Base-by-base conservation (phyloP, 345 rosid genomes). In the Citrus australasica region DNA sequence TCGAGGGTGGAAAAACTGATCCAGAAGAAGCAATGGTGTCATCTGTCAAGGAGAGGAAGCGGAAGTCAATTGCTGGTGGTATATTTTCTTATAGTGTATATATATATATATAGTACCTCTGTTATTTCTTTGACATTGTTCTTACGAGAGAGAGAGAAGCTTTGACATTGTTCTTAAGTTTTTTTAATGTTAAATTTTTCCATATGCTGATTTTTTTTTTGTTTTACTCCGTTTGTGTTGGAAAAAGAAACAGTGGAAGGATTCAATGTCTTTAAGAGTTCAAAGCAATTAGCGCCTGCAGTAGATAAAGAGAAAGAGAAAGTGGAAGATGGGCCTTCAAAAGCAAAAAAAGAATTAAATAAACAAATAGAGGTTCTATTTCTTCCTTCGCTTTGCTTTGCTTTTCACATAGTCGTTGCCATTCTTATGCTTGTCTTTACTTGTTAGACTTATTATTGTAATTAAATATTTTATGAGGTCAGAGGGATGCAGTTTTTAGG, bases 401-500 rank as follows among this genome's bases (percentile, higher is more conserved):
- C 46, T 77, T 64, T 33, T 42, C 2, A 24, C 19, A 11, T 46
- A 1, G 13, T 9, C 32, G 9, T 71, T 3, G 1, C 6, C 59
- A 10, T 42, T 32, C 21, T 46, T 17, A 33, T 74, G 33, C n/a
- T 61, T 53, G 37, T 46, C 25, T 58, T 58, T 24, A 65, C 9
- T 0, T 30, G 21, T 74, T 35, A 3, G n/a, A 40, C 68, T 72
- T 27, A 67, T 42, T 21, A 21, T 62, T 33, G 14, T 66, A 53
- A 11, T 76, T 77, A 19, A 55, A 10, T 24, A 69, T 35, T 27
- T 82, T 73, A 55, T 68, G 80, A 70, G 76, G 69, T 80, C 79
- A 95, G 99, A 81, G 74, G n/a, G 97, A 93, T 85, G 87, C 93
- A 27, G 46, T 92, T 78, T 73, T 87, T 38, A 85, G 97, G 85